Base-by-base conservation (phyloP, 768 basidiomycete genomes). In the Paxillus rubicundulus region DNA sequence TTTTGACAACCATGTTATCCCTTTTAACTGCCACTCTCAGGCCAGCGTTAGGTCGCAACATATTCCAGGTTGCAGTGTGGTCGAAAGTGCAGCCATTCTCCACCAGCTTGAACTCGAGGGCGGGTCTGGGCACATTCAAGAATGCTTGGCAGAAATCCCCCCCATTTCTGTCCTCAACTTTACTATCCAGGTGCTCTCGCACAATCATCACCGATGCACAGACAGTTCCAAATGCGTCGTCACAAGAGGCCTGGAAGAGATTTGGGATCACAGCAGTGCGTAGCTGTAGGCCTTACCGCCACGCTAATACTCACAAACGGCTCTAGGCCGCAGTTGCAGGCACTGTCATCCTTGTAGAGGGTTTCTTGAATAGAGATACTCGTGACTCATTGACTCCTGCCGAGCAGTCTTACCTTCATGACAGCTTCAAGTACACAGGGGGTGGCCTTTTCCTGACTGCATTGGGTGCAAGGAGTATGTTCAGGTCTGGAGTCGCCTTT, bases 401-500 rank as follows among this genome's bases (percentile, higher is more conserved):
- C 0, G 90, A 93, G 68, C 82, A 77, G 51, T 80, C 80, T 10
- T 82, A 87, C 62, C 74, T 93, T 4, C 81, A 93, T 60, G 82
- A 85, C 36, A 85, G 80, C 50, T 93, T 92, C 77, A 84, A 81
- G 62, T 94, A 92, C 61, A 90, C 91, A 6, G 92, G 87, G 10
- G 87, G 78, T 43, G 92, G 92, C 1, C 81, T 95, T 21, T 75
- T 75, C 2, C 68, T 92, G 33, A 92, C 89, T 1, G 91, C 92
- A 1, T 65, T 86, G 13, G 83, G 82, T n/a, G 92, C 92, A 3
- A 82, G 88, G n/a, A 72, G 82, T 44, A 74, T 92, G 72, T 92
- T 90, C 71, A 80, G 70, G 58, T 81, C 81, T 49, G 85, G 89
- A 2, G 64, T 80, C 43, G 81, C 84, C 3, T 83, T 82, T 71